phyloP scores from a whole-genome alignment of 108 stramenopile genomes.

The Cyclostephanos tholiformis region DNA sequence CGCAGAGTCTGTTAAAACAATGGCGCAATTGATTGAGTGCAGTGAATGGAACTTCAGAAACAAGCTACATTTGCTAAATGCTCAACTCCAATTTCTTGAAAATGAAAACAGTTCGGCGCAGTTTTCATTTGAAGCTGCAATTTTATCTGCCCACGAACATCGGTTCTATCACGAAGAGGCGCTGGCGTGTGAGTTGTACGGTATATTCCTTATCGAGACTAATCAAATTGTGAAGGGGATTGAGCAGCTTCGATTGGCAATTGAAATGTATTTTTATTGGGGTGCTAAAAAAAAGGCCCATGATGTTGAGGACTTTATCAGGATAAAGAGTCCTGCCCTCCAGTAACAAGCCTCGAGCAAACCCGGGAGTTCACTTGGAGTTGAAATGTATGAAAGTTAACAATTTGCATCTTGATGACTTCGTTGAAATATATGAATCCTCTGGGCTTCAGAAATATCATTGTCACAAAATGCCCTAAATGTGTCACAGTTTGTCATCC shows the following conservation, averaged over 20 bases:
- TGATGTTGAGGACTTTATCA: neutral
- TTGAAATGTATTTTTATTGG: slow-evolving; percentile 18
- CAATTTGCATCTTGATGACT: no score
- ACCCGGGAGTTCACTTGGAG: no score
- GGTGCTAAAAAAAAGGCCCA: slow-evolving; percentile 6
- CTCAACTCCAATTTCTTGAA: slow-evolving; percentile 15
- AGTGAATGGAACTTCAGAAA: slow-evolving; percentile 17
- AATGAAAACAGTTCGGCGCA: slow-evolving; percentile 5
- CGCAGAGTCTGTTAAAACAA: neutral
- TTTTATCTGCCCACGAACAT: slow-evolving; percentile 12
- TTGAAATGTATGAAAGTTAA: no score
- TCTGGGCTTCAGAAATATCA: no score
- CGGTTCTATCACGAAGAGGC: slow-evolving; percentile 30
- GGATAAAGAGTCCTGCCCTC: no score
- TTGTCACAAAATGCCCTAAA: no score
- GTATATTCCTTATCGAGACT: slow-evolving; percentile 1
- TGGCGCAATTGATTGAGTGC: neutral
- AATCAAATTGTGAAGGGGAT: slow-evolving; percentile 8
- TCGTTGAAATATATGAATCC: no score
- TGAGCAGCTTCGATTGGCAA: slow-evolving; percentile 10
- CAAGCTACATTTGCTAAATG: slow-evolving; percentile 29
- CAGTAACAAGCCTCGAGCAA: no score
- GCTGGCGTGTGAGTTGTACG: slow-evolving; percentile 29
- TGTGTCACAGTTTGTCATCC: no score
- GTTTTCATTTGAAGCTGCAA: slow-evolving; percentile 8